Percentiles rank a stretch among this genome's conserved stretches.
Conservation (phyloP, 2,329 filamentous ascomycete genomes). For the Didymella exigua region DNA sequence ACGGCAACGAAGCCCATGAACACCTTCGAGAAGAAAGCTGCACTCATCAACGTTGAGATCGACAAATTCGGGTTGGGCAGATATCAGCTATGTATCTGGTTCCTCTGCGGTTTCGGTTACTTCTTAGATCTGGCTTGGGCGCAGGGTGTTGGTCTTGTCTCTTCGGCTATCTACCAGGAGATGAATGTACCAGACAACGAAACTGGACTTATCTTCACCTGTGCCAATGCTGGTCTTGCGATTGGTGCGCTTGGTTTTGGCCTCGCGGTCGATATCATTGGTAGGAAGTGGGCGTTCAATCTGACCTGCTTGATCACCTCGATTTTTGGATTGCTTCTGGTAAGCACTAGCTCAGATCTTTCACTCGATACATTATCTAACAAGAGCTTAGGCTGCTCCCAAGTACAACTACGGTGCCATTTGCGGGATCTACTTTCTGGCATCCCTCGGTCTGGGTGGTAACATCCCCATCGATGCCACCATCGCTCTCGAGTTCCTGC, state of each 20-base stretch:
- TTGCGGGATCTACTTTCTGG: conserved; percentile 38
- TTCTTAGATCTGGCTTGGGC: conserved; percentile 42
- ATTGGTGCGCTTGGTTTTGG: conserved; percentile 37
- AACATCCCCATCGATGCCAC: conserved; percentile 39
- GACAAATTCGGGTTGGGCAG: conserved; percentile 39
- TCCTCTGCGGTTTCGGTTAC: conserved; percentile 41
- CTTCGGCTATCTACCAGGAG: conserved; percentile 38
- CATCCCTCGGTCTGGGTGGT: conserved; percentile 34
- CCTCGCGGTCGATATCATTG: conserved; percentile 35
- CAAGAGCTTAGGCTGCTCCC: conserved; percentile 27
- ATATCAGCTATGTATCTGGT: conserved; percentile 42
- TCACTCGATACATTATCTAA: conserved; percentile 1
- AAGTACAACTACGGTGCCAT: conserved; percentile 39
- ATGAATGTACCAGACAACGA: conserved; percentile 31
- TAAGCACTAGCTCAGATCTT: conserved; percentile 5
- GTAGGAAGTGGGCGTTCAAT: conserved; percentile 37
- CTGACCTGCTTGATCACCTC: conserved; percentile 38
- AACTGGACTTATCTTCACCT: conserved; percentile 34
- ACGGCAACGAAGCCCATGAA: conserved; percentile 35
- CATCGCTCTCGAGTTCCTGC: conserved; percentile 36
- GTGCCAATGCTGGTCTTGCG: conserved; percentile 38
- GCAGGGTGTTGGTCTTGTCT: conserved; percentile 36
- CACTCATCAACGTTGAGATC: conserved; percentile 38
- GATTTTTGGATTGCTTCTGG: conserved; percentile 31
- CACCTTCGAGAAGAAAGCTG: conserved; percentile 40